These are phyloP conservation scores for Tylopilus rubrobrunneus DNA, from an alignment of 768 basidiomycete genomes.

Conservation along the genomic window DNA sequence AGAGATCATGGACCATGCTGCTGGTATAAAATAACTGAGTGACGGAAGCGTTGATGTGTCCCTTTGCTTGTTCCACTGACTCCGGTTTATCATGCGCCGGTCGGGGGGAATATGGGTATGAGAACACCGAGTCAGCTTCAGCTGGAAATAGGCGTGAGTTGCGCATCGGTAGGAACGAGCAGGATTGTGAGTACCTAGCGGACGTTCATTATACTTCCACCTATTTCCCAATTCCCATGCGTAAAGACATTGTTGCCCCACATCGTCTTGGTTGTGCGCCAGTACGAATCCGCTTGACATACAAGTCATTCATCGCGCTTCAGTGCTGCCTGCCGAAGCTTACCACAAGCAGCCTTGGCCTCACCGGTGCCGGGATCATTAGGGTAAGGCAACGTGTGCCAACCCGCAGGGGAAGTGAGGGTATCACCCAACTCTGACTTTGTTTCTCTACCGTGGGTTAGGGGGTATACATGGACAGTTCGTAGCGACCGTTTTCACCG, in stretches of 20 bases:
- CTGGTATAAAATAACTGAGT: constrained; percentile 87
- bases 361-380: constrained; percentile 53
- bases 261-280: constrained; percentile 72
- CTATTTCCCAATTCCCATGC: constrained; percentile 87
- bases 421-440: constrained; percentile 69
- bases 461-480: constrained; percentile 11
- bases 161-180: background rate
- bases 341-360: constrained; percentile 13
- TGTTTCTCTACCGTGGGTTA: constrained; percentile 28
- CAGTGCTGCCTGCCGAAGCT: background rate
- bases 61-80: constrained; percentile 67
- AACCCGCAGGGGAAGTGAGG: constrained; percentile 82
- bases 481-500: too few species aligned
- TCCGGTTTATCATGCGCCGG: constrained; percentile 46
- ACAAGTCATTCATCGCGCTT: background rate
- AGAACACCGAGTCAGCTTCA: constrained; percentile 39
- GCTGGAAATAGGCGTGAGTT: constrained; percentile 5
- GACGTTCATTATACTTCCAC: constrained; percentile 76
- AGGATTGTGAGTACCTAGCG: constrained; percentile 39
- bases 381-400: constrained; percentile 78
- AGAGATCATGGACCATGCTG: constrained; percentile 79
- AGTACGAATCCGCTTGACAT: constrained; percentile 34
- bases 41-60: constrained; percentile 82
- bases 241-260: constrained; percentile 92
- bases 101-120: constrained; percentile 74